Evolutionary conservation across 2,329 filamentous ascomycete genomes (phyloP).

Genomic region (Penicillium sp.): DNA sequence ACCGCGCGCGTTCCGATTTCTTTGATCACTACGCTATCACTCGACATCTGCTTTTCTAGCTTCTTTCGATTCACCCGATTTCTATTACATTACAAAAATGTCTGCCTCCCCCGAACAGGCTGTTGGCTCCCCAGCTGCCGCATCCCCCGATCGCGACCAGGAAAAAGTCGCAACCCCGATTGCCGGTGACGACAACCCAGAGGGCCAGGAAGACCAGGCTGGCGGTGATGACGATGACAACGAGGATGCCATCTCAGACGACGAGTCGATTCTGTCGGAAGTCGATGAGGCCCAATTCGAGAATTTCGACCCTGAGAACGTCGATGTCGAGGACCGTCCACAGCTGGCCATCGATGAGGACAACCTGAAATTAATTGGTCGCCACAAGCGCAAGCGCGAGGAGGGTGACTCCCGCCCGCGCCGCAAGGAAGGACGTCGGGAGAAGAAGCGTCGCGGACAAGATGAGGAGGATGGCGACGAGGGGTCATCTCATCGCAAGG

Average conservation of each 20-base stretch:
- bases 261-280: conserved; percentile 66
- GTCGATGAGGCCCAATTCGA: conserved; percentile 69
- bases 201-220: conserved; percentile 14
- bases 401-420: conserved; percentile 69
- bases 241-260: conserved; percentile 57
- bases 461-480: conserved; percentile 63
- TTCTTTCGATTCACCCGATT: neutral
- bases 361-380: conserved; percentile 64
- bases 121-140: conserved; percentile 22
- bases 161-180: conserved; percentile 33
- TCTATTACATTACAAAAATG: conserved; percentile 32
- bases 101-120: conserved; percentile 44
- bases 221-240: conserved; percentile 29
- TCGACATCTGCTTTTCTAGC: neutral
- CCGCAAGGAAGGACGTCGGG: conserved; percentile 62
- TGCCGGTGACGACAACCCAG: conserved; percentile 26
- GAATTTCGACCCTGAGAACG: conserved; percentile 65
- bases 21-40: neutral
- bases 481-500: conserved; percentile 53
- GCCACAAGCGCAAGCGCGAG: conserved; percentile 67
- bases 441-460: conserved; percentile 69
- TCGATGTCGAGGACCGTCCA: conserved; percentile 64
- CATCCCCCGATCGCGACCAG: conserved; percentile 30
- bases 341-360: conserved; percentile 64
- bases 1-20: conserved; percentile 16